Evolutionary conservation across 2,329 filamentous ascomycete genomes (phyloP).

Genomic region (Pyricularia pennisetigena): DNA sequence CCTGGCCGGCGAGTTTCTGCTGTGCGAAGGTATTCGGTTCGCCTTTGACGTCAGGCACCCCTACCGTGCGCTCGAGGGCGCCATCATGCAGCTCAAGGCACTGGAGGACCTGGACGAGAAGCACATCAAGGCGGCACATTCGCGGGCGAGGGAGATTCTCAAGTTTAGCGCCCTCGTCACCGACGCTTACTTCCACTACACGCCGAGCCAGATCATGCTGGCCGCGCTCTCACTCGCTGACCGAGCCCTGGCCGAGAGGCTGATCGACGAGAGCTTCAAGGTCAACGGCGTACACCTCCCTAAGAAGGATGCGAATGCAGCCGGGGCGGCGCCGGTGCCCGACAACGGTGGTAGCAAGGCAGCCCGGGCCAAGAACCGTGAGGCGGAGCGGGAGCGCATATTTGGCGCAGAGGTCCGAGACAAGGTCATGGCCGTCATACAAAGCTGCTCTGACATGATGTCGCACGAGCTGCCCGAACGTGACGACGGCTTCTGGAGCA

Average conservation of each 20-base stretch:
- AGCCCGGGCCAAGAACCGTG: slow-evolving; percentile 9
- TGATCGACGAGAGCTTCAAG: slow-evolving; percentile 32
- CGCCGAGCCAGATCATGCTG: slow-evolving; percentile 88
- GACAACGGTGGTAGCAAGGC: slow-evolving; percentile 13
- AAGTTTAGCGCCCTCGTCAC: slow-evolving; percentile 77
- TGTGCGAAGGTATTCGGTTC: slow-evolving; percentile 87
- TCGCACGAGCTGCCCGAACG: slow-evolving; percentile 47
- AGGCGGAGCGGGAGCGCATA: slow-evolving; percentile 15
- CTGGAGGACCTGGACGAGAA: slow-evolving; percentile 49
- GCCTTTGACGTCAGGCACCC: slow-evolving; percentile 90
- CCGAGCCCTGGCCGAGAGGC: slow-evolving; percentile 41
- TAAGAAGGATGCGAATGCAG: not conserved
- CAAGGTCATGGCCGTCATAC: slow-evolving; percentile 39
- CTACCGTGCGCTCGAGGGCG: slow-evolving; percentile 77
- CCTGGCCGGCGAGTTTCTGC: slow-evolving; percentile 81
- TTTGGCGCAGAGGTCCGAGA: slow-evolving; percentile 24
- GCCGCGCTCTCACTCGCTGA: slow-evolving; percentile 72
- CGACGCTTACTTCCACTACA: slow-evolving; percentile 95
- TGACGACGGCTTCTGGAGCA: slow-evolving; percentile 43
- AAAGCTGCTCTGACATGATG: slow-evolving; percentile 42
- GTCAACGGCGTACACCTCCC: slow-evolving; percentile 7
- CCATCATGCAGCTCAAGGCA: slow-evolving; percentile 69
- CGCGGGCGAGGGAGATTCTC: slow-evolving; percentile 61
- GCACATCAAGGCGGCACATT: slow-evolving; percentile 53
- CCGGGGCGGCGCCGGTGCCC: slow-evolving; percentile 17